Percentiles rank a stretch among this genome's conserved stretches.
phyloP scores from a whole-genome alignment of 768 basidiomycete genomes.

The Pisolithus sp. region DNA sequence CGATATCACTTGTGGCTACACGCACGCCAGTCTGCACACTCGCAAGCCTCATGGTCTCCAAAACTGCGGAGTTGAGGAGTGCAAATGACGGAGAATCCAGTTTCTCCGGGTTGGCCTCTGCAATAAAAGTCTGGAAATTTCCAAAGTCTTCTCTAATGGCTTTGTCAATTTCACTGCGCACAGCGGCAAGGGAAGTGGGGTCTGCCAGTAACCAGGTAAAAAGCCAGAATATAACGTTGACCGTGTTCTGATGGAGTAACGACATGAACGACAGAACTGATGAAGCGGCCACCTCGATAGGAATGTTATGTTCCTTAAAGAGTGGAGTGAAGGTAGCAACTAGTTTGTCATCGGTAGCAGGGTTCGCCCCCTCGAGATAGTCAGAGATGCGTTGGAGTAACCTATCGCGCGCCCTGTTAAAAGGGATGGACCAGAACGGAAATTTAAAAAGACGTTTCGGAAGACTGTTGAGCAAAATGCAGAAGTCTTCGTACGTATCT shows the following conservation, averaged over 20 bases:
- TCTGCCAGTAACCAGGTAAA: slow-evolving; percentile 33
- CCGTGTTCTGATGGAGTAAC: slow-evolving; percentile 16
- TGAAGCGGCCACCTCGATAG: slow-evolving; percentile 12
- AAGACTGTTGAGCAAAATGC: slow-evolving; percentile 10
- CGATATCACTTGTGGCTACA: slow-evolving; percentile 13
- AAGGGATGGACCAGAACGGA: slow-evolving; percentile 9
- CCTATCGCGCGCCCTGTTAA: slow-evolving; percentile 10
- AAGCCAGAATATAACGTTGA: slow-evolving; percentile 16
- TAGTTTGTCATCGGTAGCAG: slow-evolving; percentile 5
- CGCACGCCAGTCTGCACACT: slow-evolving; percentile 13
- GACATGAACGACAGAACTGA: slow-evolving; percentile 17
- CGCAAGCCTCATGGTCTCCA: slow-evolving; percentile 22
- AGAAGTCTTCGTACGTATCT: slow-evolving; percentile 18
- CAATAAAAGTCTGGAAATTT: slow-evolving; percentile 9
- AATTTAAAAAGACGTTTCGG: slow-evolving; percentile 13
- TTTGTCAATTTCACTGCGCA: slow-evolving; percentile 41
- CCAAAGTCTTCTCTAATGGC: slow-evolving; percentile 9
- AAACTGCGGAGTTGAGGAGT: slow-evolving; percentile 19
- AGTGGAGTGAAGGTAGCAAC: slow-evolving; percentile 8
- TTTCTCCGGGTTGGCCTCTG: slow-evolving; percentile 3
- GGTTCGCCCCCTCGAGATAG: slow-evolving; percentile 11
- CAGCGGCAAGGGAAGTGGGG: slow-evolving; percentile 37
- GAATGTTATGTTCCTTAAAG: slow-evolving; percentile 16
- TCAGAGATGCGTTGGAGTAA: slow-evolving; percentile 5
- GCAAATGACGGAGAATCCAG: slow-evolving; percentile 14